These are phyloP conservation scores for Artemisia tridentata DNA, from an alignment of 129 eudicot species.

Conservation along the genomic window DNA sequence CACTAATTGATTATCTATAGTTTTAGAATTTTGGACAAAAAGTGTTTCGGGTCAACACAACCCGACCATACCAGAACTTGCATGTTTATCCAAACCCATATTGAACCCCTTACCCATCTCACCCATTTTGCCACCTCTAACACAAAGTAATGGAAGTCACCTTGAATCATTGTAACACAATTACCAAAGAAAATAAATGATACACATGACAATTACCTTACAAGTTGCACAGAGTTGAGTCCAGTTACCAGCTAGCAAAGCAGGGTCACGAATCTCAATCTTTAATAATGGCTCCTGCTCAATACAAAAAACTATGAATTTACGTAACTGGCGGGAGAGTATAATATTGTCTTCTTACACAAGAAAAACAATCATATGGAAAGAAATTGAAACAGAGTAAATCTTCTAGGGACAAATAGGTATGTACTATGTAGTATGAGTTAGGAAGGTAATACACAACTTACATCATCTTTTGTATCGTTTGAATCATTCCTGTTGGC, in stretches of 20 bases:
- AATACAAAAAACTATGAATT: constrained; percentile 8
- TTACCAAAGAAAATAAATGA: neutral
- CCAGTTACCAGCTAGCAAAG: constrained; percentile 95
- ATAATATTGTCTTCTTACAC: neutral
- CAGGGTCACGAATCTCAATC: constrained; percentile 75
- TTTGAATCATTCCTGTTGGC: constrained; percentile 64
- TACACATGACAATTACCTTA: constrained; percentile 54
- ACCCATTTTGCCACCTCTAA: constrained; percentile 13
- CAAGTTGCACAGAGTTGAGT: constrained; percentile 95
- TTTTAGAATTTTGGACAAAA: neutral
- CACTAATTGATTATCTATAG: neutral
- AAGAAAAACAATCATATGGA: constrained; percentile 16
- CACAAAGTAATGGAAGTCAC: neutral
- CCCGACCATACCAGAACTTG: neutral
- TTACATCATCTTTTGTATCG: constrained; percentile 86
- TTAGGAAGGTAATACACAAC: constrained; percentile 27
- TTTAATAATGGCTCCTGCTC: constrained; percentile 83
- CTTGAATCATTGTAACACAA: neutral
- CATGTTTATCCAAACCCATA: neutral
- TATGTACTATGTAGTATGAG: neutral
- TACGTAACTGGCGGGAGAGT: neutral
- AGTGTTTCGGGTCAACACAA: neutral
- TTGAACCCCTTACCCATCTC: neutral
- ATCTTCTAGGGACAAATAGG: constrained; percentile 13
- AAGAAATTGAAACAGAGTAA: constrained; percentile 6